Evolutionary conservation across 805 yeast genomes (phyloP).

Genomic region (Schwanniomyces polymorphus): DNA sequence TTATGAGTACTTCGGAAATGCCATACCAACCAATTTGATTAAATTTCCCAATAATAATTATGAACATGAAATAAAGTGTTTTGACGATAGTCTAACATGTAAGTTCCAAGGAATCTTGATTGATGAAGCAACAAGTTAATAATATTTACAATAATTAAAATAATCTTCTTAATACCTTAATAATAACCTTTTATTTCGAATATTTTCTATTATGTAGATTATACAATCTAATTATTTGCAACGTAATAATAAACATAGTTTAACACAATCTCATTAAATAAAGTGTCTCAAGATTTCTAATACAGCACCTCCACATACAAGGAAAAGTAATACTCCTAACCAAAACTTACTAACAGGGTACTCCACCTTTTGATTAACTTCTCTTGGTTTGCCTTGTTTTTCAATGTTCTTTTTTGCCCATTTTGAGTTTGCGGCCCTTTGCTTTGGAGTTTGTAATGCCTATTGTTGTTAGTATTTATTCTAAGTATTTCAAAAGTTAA

Average conservation of each 20-base stretch:
- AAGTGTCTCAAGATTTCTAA: slow-evolving; percentile 63
- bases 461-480: slow-evolving; percentile 7
- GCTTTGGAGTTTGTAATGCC: slow-evolving; percentile 84
- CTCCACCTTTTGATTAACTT: slow-evolving; percentile 34
- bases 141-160: not conserved
- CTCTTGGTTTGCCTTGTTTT: slow-evolving; percentile 73
- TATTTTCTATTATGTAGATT: not conserved
- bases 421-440: slow-evolving; percentile 82
- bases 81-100: not conserved
- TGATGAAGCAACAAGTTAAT: not conserved
- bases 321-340: slow-evolving; percentile 60
- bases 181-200: not conserved
- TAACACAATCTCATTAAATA: slow-evolving; percentile 21
- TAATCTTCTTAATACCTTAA: not conserved
- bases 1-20: slow-evolving; percentile 26
- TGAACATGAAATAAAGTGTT: not conserved
- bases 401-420: slow-evolving; percentile 72
- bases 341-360: slow-evolving; percentile 64
- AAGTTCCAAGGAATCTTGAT: not conserved
- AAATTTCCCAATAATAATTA: slow-evolving; percentile 11
- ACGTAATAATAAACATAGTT: no score
- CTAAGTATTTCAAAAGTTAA: not conserved
- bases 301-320: slow-evolving; percentile 80
- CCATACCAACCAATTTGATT: slow-evolving; percentile 15
- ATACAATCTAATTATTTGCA: not conserved